Evolutionary conservation across 495 filamentous ascomycete genomes (phyloP).

Genomic region (Annulohypoxylon maeteangense): DNA sequence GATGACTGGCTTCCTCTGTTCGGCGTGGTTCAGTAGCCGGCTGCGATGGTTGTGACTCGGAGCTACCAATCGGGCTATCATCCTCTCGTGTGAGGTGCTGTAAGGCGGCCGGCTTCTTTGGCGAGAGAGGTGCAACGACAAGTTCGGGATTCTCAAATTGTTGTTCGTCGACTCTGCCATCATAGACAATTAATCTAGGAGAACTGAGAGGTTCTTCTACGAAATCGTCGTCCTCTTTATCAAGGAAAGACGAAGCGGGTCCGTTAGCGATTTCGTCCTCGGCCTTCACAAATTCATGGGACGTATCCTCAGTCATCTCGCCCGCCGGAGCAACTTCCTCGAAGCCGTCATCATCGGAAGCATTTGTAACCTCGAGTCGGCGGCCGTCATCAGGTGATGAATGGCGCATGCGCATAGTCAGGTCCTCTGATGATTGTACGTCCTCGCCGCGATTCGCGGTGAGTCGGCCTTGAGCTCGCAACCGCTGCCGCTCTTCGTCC

Average conservation of each 20-base stretch:
- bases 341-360: constrained; percentile 90
- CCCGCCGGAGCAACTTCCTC: constrained; percentile 84
- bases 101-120: constrained; percentile 51
- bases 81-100: neutral
- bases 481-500: constrained; percentile 80
- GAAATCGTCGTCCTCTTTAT: constrained; percentile 72
- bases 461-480: constrained; percentile 76
- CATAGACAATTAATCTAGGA: constrained; percentile 59
- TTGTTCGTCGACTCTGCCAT: constrained; percentile 51
- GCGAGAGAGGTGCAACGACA: constrained; percentile 62
- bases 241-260: constrained; percentile 54
- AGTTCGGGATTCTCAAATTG: constrained; percentile 58
- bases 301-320: constrained; percentile 71
- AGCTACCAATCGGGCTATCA: neutral
- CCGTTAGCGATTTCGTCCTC: constrained; percentile 56
- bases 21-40: neutral
- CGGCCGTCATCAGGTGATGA: constrained; percentile 60
- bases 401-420: constrained; percentile 59
- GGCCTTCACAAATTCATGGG: constrained; percentile 60
- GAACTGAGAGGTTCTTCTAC: constrained; percentile 76
- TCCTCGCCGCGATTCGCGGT: constrained; percentile 51
- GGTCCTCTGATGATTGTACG: constrained; percentile 52
- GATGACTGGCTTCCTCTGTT: neutral
- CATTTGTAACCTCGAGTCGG: constrained; percentile 77
- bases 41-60: constrained; percentile 5